These are phyloP conservation scores for Cercospora brassicicola DNA, from an alignment of 2,329 filamentous ascomycete species.

Conservation along the genomic window DNA sequence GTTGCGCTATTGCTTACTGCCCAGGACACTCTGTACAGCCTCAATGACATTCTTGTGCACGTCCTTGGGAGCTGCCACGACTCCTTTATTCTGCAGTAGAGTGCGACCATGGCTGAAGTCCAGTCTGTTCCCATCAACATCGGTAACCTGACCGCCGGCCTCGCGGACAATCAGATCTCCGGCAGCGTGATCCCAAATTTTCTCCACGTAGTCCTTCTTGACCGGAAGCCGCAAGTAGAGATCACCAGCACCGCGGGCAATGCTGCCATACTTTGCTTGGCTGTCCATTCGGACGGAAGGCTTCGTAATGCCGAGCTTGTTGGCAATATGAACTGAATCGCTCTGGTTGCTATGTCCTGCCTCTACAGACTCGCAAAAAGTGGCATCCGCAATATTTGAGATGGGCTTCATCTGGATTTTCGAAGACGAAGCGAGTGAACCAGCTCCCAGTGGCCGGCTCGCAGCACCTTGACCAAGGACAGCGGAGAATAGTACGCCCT, in stretches of 20 bases:
- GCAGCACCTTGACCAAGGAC: slow-evolving; percentile 75
- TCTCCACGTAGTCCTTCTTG: slow-evolving; percentile 87
- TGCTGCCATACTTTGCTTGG: slow-evolving; percentile 95
- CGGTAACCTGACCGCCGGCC: slow-evolving; percentile 87
- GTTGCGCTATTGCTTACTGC: slow-evolving; percentile 42
- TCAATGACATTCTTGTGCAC: slow-evolving; percentile 75
- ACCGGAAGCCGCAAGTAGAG: slow-evolving; percentile 89
- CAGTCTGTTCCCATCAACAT: slow-evolving; percentile 78
- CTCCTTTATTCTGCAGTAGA: slow-evolving; percentile 85
- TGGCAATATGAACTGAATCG: slow-evolving; percentile 81
- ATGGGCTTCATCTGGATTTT: slow-evolving; percentile 78
- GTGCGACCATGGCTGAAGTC: slow-evolving; percentile 88
- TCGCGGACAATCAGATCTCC: slow-evolving; percentile 93
- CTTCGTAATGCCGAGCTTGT: slow-evolving; percentile 80
- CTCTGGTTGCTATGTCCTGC: slow-evolving; percentile 86
- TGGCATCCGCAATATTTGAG: slow-evolving; percentile 71
- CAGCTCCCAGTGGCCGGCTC: slow-evolving; percentile 68
- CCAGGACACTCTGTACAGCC: slow-evolving; percentile 78
- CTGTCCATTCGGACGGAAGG: slow-evolving; percentile 95
- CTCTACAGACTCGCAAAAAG: slow-evolving; percentile 96
- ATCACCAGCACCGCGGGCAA: slow-evolving; percentile 89
- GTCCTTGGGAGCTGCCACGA: slow-evolving; percentile 78
- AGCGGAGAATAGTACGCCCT: slow-evolving; percentile 85
- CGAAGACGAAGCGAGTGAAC: slow-evolving; percentile 55
- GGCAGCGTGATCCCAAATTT: slow-evolving; percentile 99